These are phyloP conservation scores for Mimosa bimucronata DNA, from an alignment of 306 rosid genomes.

Conservation along the genomic window DNA sequence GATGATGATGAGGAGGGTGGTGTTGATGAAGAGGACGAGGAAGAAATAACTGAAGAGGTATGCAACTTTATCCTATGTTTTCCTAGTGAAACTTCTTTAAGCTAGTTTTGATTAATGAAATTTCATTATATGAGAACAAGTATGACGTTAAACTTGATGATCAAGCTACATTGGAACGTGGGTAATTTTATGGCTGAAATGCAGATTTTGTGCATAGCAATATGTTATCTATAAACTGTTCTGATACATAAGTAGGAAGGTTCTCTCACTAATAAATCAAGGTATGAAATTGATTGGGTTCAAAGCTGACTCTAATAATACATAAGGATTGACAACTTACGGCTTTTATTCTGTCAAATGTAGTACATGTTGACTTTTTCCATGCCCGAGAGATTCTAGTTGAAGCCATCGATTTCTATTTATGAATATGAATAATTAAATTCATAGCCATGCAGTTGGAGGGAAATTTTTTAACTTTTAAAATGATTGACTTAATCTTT, in stretches of 20 bases:
- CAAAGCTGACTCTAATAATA: neutral
- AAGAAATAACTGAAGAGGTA: conserved; percentile 82
- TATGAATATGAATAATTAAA: neutral
- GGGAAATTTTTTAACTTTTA: neutral
- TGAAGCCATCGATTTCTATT: neutral
- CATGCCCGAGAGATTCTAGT: neutral
- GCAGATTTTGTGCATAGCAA: conserved; percentile 2
- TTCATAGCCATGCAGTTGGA: neutral
- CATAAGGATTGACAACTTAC: neutral
- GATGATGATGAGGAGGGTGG: conserved; percentile 67
- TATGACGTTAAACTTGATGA: neutral
- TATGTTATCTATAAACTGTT: neutral
- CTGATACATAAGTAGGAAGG: neutral
- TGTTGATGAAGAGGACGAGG: conserved; percentile 69
- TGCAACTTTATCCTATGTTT: conserved; percentile 26
- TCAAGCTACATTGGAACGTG: neutral
- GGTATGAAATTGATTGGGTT: neutral
- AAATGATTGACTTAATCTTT: neutral
- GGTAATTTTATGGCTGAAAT: neutral
- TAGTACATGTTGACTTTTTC: neutral
- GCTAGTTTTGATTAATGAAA: conserved; percentile 25
- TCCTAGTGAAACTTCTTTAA: conserved; percentile 17
- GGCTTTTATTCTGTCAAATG: neutral
- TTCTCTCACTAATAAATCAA: neutral
- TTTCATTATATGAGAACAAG: neutral